Conservation (phyloP, 257 asterid species). For the Orobanche coerulescens region DNA sequence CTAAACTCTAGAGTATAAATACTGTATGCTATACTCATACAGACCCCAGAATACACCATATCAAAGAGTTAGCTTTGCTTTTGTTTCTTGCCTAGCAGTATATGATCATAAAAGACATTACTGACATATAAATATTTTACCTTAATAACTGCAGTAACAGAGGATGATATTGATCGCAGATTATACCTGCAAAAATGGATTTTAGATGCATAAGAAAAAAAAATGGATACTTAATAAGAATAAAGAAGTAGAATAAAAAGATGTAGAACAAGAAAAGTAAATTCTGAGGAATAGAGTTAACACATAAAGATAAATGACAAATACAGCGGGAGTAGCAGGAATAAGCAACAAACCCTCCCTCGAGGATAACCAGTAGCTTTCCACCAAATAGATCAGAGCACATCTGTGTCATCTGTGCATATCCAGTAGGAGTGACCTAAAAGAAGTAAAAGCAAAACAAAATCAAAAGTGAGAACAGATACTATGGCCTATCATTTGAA, state of each 20-base stretch:
- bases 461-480: conserved; percentile 11
- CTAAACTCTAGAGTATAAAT: no score
- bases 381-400: conserved; percentile 64
- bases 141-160: conserved; percentile 89
- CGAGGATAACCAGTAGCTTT: conserved; percentile 89
- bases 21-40: no score
- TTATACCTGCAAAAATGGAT: conserved; percentile 59
- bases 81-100: background rate
- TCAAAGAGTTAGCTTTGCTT: no score
- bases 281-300: background rate
- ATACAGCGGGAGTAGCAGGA: conserved; percentile 15
- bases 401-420: conserved; percentile 89
- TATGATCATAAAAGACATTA: conserved; percentile 16
- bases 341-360: conserved; percentile 80
- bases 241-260: conserved; percentile 4
- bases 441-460: conserved; percentile 10
- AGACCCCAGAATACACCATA: no score
- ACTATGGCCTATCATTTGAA: background rate
- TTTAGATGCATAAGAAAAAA: conserved; percentile 13
- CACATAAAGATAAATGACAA: background rate
- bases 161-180: conserved; percentile 90
- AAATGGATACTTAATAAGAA: conserved; percentile 1
- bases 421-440: conserved; percentile 87
- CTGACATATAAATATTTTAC: conserved; percentile 35
- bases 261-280: conserved; percentile 9